These are phyloP conservation scores for thale cress (Arabidopsis thaliana) DNA, from an alignment of 345 rosid species.

Conservation along the genomic window TAIR10.1 NC_003070.9:11942501-11943000, in stretches of 20 bases:
- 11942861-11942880: constrained; percentile 56
- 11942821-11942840: constrained; percentile 51
- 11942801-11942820: constrained; percentile 47
- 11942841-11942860: constrained; percentile 57
- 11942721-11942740: constrained; percentile 46
- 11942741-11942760: constrained; percentile 52
- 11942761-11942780: constrained; percentile 56
- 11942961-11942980: not conserved
- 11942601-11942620: not conserved
- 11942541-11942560: constrained; percentile 52
- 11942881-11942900: constrained; percentile 45
- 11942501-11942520: constrained; percentile 49
- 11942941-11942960: not conserved
- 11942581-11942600: constrained; percentile 64
- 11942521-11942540: constrained; percentile 58
- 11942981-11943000: not conserved
- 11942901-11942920: constrained; percentile 32
- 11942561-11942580: constrained; percentile 53
- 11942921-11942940: constrained; percentile 39
- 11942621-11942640: constrained; percentile 49
- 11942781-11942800: constrained; percentile 45
- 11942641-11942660: constrained; percentile 62
- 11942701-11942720: constrained; percentile 45
- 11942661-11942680: constrained; percentile 59
- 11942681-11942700: constrained; percentile 55